Conservation (phyloP, 345 rosid species). For the Noccaea caerulescens region DNA sequence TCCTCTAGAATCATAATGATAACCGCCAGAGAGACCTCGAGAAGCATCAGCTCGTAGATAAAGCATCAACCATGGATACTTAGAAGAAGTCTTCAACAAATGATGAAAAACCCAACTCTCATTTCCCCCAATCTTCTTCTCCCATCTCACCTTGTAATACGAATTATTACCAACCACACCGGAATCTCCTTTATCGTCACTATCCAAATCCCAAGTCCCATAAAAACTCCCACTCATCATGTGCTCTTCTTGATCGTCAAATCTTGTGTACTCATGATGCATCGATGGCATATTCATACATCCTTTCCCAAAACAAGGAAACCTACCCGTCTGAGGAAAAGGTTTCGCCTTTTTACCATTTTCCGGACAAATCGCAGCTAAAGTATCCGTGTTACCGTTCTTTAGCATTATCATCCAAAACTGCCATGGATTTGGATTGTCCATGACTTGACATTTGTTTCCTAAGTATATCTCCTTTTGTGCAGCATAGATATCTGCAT, state of each 20-base stretch:
- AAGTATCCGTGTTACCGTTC: slow-evolving; percentile 62
- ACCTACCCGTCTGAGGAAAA: slow-evolving; percentile 49
- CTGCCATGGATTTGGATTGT: slow-evolving; percentile 65
- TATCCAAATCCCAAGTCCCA: slow-evolving; percentile 69
- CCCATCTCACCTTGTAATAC: slow-evolving; percentile 55
- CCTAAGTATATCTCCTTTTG: slow-evolving; percentile 65
- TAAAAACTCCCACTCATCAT: slow-evolving; percentile 58
- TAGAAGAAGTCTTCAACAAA: slow-evolving; percentile 57
- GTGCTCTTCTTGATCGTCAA: slow-evolving; percentile 43
- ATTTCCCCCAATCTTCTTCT: slow-evolving; percentile 53
- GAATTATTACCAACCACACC: slow-evolving; percentile 42
- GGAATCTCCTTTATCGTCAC: slow-evolving; percentile 42
- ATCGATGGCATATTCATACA: slow-evolving; percentile 72
- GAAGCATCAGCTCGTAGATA: slow-evolving; percentile 66
- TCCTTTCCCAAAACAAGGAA: slow-evolving; percentile 71
- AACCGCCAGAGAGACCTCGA: slow-evolving; percentile 59
- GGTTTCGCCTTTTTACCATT: slow-evolving; percentile 57
- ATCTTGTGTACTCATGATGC: slow-evolving; percentile 56
- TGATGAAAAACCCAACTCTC: slow-evolving; percentile 64
- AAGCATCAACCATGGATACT: slow-evolving; percentile 74
- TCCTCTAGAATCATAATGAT: slow-evolving; percentile 64
- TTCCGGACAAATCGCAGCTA: slow-evolving; percentile 60
- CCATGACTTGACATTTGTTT: slow-evolving; percentile 61
- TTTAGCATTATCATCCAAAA: slow-evolving; percentile 78
- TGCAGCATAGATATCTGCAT: slow-evolving; percentile 56